Evolutionary conservation across 2,329 filamentous ascomycete species (phyloP).

Genomic region (Diaporthe longicolla): DNA sequence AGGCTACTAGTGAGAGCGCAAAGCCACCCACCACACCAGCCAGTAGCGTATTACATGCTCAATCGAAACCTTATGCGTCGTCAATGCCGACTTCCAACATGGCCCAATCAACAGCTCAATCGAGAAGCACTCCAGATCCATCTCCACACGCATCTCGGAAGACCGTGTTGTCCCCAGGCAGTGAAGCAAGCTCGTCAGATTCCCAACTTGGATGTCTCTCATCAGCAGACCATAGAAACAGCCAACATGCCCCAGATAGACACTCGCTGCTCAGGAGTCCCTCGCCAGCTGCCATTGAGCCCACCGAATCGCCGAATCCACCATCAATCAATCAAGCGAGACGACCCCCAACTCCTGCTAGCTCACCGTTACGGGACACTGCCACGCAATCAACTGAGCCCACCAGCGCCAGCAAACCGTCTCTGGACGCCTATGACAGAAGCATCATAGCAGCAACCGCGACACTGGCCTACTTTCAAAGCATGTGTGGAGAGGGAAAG

Average conservation of each 20-base stretch:
- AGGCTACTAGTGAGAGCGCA: not conserved
- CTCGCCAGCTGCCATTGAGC: not conserved
- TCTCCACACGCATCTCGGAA: not conserved
- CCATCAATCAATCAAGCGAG: not conserved
- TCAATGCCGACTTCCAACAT: not conserved
- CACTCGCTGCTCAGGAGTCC: not conserved
- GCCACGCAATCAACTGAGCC: not conserved
- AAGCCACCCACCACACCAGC: too few species aligned
- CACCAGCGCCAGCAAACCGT: not conserved
- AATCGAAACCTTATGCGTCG: not conserved
- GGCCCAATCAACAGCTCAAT: not conserved
- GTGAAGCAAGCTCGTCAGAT: not conserved
- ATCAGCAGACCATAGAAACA: not conserved
- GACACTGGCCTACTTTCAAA: not conserved
- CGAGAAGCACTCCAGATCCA: not conserved
- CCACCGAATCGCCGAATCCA: not conserved
- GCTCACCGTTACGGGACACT: not conserved
- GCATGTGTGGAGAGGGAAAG: not conserved
- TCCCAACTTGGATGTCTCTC: too few species aligned
- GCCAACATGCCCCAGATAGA: not conserved
- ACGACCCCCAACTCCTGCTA: not conserved
- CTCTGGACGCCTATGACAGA: not conserved
- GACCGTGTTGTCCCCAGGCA: not conserved
- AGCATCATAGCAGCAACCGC: constrained; percentile 16
- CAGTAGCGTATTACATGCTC: too few species aligned